Evolutionary conservation across 1,284 basidiomycete genomes (phyloP), one percentile per base, ranked within the genome.

Genomic region (Jaminaea rosea): DNA sequence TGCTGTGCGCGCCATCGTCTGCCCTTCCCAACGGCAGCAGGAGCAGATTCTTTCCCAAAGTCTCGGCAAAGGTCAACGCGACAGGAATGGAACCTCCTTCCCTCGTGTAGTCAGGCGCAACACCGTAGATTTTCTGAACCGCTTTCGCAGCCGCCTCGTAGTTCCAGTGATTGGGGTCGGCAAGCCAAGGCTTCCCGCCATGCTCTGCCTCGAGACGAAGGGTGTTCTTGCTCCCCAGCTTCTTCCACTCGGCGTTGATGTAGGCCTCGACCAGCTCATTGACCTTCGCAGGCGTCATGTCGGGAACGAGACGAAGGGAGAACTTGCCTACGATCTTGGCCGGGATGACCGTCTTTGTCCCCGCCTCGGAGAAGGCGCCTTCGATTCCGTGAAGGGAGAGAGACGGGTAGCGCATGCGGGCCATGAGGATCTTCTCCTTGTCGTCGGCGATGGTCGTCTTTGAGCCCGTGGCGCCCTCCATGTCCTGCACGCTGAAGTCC

Each of bases 41-140:
- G 37, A 92, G 76, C 8, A 94, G 86, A 61, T 87, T 72, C 56
- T 77, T 73, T 24, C 82, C 82, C 46, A 96, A 78, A 45, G 83
- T 82, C 72, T 97, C 89, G 17, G 91, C 88, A 75, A 98, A 96
- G 3, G 91, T 94, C 53, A 98, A 80, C 5, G 92, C 94, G 45
- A 97, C 89, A 0, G 92, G 92, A 63, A 97, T 96, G 1, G 88
- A 93, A 1, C 93, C 91, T 53, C 94, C 93, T 77, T 98, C 93
- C 46, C 90, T 82, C 1, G 87, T 93, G 67, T 89, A 80, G 73
- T 94, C 88, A 1, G 91, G 91, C 27, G 83, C 82, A 73, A 83
- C 81, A 46, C 84, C 82, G 76, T 91, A 94, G 11, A 94, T 79
- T 7, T 80, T 79, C 82, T 90, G 63, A 17, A 87, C 87, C 23